Base-by-base conservation (phyloP, 2,329 filamentous ascomycete genomes). In the Sclerotinia glacialis region DNA sequence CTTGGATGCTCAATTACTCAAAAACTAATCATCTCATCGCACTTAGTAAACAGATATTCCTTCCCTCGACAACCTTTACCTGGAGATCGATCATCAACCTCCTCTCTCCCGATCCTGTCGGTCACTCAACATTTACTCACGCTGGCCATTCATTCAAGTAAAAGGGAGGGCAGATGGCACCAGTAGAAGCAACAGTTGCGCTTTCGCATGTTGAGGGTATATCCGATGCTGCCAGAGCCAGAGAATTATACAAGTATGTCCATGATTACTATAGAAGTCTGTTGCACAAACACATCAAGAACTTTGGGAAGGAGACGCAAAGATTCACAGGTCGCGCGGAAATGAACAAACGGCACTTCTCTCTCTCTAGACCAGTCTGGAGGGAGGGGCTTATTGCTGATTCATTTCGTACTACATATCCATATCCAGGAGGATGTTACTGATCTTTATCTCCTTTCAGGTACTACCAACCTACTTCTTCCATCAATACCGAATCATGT, bases 181-280 rank as follows among this genome's bases (percentile, higher is more conserved):
- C 73, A 23, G 56, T 74, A 26, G 72, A 64, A 58, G 50, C 69
- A 23, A 70, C 73, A 28, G 49, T 74, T 26, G 64, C 65, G 9
- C 44, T 73, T 55, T 75, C 74, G 53, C 72, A 76, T 69, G 47
- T 71, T 18, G 74, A 73, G 21, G 73, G 72, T 0, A 66, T 77
- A 4, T 73, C 75, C 0, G 75, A 77, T 56, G 69, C 68, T 65
- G 72, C 72, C 3, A 70, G 75, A 61, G 74, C 74, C 23, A 71
- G 75, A 69, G 75, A 77, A 67, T 47, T 77, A 49, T 77, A 77
- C 71, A 76, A 76, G 75, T 77, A 70, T 21, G 73, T 71, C 2
- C 31, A 5, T 66, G 3, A 21, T 12, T 23, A 46, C 16, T 23
- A 34, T 31, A 9, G 9, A n/a, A 44, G 3, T 28, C 11, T 49